Percentiles rank a stretch among this genome's conserved stretches.
Conservation (phyloP, 1,284 basidiomycete species). For the Ustilago trichophora region DNA sequence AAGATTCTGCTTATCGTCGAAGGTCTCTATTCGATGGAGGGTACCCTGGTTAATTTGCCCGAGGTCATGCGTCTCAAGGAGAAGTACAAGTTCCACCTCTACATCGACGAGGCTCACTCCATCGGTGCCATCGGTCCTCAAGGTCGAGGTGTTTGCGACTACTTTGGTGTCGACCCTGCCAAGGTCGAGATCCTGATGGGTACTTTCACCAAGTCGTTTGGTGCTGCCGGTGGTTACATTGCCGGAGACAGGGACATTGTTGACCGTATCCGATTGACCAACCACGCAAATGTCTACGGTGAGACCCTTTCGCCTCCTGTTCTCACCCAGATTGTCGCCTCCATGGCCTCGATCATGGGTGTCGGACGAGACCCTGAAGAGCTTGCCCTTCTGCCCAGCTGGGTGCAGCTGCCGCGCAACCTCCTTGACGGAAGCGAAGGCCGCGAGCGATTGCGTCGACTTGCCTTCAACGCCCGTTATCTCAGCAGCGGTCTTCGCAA, state of each 20-base stretch:
- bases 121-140: slow-evolving; percentile 92
- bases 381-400: slow-evolving; percentile 57
- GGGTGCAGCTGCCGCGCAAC: slow-evolving; percentile 56
- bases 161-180: slow-evolving; percentile 85
- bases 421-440: slow-evolving; percentile 74
- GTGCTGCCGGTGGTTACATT: slow-evolving; percentile 95
- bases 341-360: slow-evolving; percentile 97
- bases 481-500: slow-evolving; percentile 85
- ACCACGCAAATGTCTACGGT: slow-evolving; percentile 86
- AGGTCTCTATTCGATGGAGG: slow-evolving; percentile 98
- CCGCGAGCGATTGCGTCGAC: slow-evolving; percentile 78
- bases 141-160: slow-evolving; percentile 94
- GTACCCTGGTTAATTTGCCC: slow-evolving; percentile 87
- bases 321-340: slow-evolving; percentile 87
- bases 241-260: slow-evolving; percentile 83
- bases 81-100: slow-evolving; percentile 98
- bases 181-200: slow-evolving; percentile 95
- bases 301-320: slow-evolving; percentile 92
- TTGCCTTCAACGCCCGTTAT: slow-evolving; percentile 96
- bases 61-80: slow-evolving; percentile 85
- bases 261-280: slow-evolving; percentile 81
- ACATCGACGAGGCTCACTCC: slow-evolving; percentile 96
- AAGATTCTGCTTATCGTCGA: slow-evolving; percentile 96
- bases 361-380: slow-evolving; percentile 54
- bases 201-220: slow-evolving; percentile 98